These are phyloP conservation scores for Aspergillus cejpii DNA, from an alignment of 2,329 filamentous ascomycete species.

Conservation along the genomic window DNA sequence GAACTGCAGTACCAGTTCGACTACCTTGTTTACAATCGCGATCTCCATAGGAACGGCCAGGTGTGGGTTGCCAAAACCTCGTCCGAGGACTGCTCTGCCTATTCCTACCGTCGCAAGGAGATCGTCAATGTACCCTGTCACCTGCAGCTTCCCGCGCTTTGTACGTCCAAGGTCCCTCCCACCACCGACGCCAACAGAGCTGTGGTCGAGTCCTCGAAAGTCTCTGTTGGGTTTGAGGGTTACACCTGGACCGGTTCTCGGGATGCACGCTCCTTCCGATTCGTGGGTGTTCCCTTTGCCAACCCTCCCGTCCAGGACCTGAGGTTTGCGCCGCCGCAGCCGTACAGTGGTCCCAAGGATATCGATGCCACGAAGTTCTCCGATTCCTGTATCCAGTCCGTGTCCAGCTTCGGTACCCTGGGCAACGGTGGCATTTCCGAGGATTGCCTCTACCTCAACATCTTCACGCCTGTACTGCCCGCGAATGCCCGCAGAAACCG, in stretches of 20 bases:
- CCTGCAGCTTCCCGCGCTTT: slow-evolving; percentile 15
- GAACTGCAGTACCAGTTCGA: slow-evolving; percentile 22
- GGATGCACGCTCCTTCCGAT: slow-evolving; percentile 30
- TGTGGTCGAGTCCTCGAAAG: slow-evolving; percentile 15
- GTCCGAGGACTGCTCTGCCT: slow-evolving; percentile 13
- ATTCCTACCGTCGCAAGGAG: slow-evolving; percentile 11
- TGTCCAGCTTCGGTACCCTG: slow-evolving; percentile 11
- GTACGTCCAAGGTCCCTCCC: slow-evolving; percentile 17
- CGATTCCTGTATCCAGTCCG: slow-evolving; percentile 19
- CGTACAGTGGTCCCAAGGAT: slow-evolving; percentile 20
- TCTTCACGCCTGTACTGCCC: slow-evolving; percentile 31
- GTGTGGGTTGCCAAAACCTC: slow-evolving; percentile 15
- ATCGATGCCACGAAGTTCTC: slow-evolving; percentile 27
- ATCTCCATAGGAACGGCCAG: slow-evolving; percentile 8
- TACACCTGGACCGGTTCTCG: slow-evolving; percentile 24
- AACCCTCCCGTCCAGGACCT: slow-evolving; percentile 40
- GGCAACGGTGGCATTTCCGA: slow-evolving; percentile 22
- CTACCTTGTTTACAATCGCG: slow-evolving; percentile 17
- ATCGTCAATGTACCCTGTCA: slow-evolving; percentile 11
- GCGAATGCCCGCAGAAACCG: slow-evolving; percentile 4
- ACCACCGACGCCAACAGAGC: slow-evolving; percentile 16
- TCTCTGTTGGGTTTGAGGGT: slow-evolving; percentile 12
- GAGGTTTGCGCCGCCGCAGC: slow-evolving; percentile 38
- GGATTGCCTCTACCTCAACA: slow-evolving; percentile 33
- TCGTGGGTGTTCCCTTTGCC: slow-evolving; percentile 46